Conservation (phyloP, 2,329 filamentous ascomycete genomes). For the Aquanectria penicillioides region DNA sequence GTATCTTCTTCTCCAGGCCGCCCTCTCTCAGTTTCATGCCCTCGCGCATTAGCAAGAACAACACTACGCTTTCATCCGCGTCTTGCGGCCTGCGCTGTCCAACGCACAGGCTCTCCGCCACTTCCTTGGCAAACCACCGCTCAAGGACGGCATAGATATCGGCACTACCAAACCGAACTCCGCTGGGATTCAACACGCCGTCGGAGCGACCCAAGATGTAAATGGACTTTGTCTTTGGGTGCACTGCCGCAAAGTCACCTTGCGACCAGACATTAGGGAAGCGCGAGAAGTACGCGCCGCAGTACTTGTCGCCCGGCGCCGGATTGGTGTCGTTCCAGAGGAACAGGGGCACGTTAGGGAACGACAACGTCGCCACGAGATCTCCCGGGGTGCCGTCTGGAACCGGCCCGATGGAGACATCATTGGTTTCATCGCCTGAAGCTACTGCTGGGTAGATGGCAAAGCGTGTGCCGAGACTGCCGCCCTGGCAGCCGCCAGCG, state of each 20-base stretch:
- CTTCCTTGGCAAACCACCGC: constrained; percentile 67
- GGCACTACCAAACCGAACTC: constrained; percentile 81
- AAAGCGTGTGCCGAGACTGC: constrained; percentile 60
- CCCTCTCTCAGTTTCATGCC: constrained; percentile 63
- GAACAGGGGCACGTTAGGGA: constrained; percentile 79
- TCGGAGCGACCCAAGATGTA: constrained; percentile 78
- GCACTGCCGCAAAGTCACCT: constrained; percentile 79
- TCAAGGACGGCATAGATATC: constrained; percentile 84
- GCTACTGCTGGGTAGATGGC: constrained; percentile 65
- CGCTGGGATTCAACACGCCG: constrained; percentile 82
- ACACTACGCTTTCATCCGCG: constrained; percentile 62
- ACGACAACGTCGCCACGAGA: constrained; percentile 74
- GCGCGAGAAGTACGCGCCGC: constrained; percentile 68
- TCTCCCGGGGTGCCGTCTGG: constrained; percentile 75
- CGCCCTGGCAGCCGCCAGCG: constrained; percentile 63
- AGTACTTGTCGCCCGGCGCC: constrained; percentile 65
- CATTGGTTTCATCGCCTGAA: constrained; percentile 60
- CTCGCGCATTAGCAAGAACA: constrained; percentile 66
- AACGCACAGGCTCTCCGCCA: constrained; percentile 81
- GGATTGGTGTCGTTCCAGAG: constrained; percentile 68
- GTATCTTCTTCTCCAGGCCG: constrained; percentile 67
- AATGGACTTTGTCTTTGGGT: constrained; percentile 73
- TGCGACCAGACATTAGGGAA: constrained; percentile 81
- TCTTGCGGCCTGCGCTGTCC: constrained; percentile 75
- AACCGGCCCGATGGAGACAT: constrained; percentile 54